Evolutionary conservation across 257 asterid genomes (phyloP), one percentile per base, ranked within the genome.

Genomic region (Henckelia pumila): DNA sequence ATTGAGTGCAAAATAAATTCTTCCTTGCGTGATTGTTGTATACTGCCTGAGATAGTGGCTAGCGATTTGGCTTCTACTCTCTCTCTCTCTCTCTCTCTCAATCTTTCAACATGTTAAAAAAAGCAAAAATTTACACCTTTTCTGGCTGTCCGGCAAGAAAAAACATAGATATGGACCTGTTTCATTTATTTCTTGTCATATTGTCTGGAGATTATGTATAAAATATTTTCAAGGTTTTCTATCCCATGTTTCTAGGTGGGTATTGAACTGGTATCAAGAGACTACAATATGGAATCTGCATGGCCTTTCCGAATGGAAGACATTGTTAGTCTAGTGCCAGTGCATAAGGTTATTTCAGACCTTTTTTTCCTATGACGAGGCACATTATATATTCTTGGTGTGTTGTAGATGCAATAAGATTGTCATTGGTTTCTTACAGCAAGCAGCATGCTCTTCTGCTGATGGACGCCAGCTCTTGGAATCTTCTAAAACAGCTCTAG

Each of bases 361-460:
- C 29, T 76, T 3, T 53, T 65, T 23, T 6, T 35, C 59, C 28
- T 9, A 52, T 56, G 67, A 66, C 59, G 62, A 26, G 63, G 70
- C 70, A 58, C 55, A 33, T 66, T 47, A 24, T 33, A 22, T 66
- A 37, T 44, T 65, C 56, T 61, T 23, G 64, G 59, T 56, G 69
- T 79, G 58, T 72, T 23, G 35, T 52, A 64, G 69, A 24, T 58
- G 66, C 56, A 25, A 44, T 70, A 33, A 70, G 21, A 19, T 74
- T 56, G 14, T 70, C 63, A 62, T 73, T 7, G 53, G 49, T 69
- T 70, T 74, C 67, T 63, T 75, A 76, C 83, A 91, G 97, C 97
- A 91, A 91, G 97, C 97, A 55, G 97, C 97, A 71, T 91, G 96
- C 79, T 88, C 97, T 63, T 91, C 97, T 37, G 97, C 97, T 40